A percentile compares a stretch with the other conserved stretches of the same genome.
Evolutionary conservation across 768 basidiomycete species (phyloP).

Genomic region (Podaxis sp.): DNA sequence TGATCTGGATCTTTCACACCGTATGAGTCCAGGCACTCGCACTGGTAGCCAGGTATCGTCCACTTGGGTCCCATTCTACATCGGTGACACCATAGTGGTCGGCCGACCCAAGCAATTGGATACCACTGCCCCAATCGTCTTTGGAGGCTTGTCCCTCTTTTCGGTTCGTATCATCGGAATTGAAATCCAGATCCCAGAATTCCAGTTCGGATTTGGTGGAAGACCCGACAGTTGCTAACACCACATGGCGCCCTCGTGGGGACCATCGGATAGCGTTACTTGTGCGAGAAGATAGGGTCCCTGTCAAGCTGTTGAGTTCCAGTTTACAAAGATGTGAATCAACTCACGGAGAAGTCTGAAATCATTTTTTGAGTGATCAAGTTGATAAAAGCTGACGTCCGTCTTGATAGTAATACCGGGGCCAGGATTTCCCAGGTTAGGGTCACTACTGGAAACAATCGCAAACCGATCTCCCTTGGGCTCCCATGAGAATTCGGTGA

Average conservation of each 20-base stretch:
- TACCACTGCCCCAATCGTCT: constrained; percentile 83
- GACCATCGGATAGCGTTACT: constrained; percentile 97
- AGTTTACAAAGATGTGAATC: constrained; percentile 13
- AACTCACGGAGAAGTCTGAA: constrained; percentile 83
- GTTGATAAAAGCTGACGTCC: constrained; percentile 93
- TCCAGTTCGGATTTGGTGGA: constrained; percentile 95
- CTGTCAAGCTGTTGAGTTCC: constrained; percentile 35
- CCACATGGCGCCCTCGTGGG: constrained; percentile 92
- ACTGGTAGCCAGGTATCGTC: constrained; percentile 88
- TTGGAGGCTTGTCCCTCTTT: constrained; percentile 53
- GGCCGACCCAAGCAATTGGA: constrained; percentile 80
- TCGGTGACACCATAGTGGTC: constrained; percentile 99
- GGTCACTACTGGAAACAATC: constrained; percentile 91
- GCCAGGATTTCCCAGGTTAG: constrained; percentile 86
- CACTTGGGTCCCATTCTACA: constrained; percentile 97
- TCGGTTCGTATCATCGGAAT: constrained; percentile 51
- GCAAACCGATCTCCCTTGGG: constrained; percentile 97
- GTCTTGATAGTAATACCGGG: constrained; percentile 96
- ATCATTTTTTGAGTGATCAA: constrained; percentile 90
- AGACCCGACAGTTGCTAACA: constrained; percentile 94
- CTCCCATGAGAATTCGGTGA: constrained; percentile 97
- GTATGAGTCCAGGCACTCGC: constrained; percentile 95
- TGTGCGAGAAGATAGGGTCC: constrained; percentile 75
- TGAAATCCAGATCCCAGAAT: constrained; percentile 98
- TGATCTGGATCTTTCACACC: constrained; percentile 39